Evolutionary conservation across 495 filamentous ascomycete genomes (phyloP).

Genomic region (Penicillium nucicola): DNA sequence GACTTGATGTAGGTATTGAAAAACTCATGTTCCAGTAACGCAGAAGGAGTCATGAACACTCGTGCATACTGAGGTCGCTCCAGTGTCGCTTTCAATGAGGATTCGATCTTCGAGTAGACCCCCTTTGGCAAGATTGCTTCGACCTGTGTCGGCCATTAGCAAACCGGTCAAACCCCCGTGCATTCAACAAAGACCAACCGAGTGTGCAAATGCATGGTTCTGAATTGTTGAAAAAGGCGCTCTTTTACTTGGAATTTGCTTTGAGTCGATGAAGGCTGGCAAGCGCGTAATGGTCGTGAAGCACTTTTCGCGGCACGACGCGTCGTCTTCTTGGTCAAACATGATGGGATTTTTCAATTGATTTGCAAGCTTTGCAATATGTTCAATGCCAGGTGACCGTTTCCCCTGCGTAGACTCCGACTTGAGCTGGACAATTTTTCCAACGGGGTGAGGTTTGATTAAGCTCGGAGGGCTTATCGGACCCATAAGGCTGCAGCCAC

Average conservation of each 20-base stretch:
- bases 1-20: constrained; percentile 84
- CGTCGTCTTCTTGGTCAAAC: constrained; percentile 54
- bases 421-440: neutral
- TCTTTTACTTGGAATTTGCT: constrained; percentile 67
- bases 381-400: neutral
- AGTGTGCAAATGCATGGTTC: constrained; percentile 71
- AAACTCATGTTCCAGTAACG: constrained; percentile 73
- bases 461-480: constrained; percentile 26
- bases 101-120: constrained; percentile 53
- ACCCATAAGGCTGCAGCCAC: constrained; percentile 10
- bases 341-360: constrained; percentile 31
- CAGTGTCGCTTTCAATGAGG: constrained; percentile 46
- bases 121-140: constrained; percentile 75
- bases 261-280: constrained; percentile 60
- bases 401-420: neutral
- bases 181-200: constrained; percentile 43
- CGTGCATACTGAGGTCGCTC: constrained; percentile 55
- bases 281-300: constrained; percentile 66
- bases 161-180: neutral
- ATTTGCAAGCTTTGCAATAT: neutral
- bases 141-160: constrained; percentile 45
- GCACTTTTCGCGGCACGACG: constrained; percentile 65
- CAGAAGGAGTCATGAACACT: constrained; percentile 70
- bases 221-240: constrained; percentile 70
- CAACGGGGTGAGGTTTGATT: constrained; percentile 20